These are phyloP conservation scores for Xanthoceras sorbifolium DNA, from an alignment of 345 rosid species.

Conservation along the genomic window DNA sequence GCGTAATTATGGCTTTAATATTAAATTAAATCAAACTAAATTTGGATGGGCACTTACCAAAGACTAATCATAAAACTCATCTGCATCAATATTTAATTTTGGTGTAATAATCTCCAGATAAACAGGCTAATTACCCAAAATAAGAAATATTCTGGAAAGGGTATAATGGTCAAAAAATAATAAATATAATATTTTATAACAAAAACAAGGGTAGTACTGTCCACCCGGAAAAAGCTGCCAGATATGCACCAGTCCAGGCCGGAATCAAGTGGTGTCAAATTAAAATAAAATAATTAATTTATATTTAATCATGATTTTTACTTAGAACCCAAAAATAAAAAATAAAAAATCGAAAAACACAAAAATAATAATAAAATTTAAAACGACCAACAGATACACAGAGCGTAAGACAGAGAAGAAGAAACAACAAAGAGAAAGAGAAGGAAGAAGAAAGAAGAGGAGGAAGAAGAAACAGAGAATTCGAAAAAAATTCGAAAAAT, in stretches of 20 bases:
- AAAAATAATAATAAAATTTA: constrained; percentile 4
- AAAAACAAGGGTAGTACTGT: not conserved
- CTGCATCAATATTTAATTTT: not conserved
- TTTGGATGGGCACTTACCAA: not conserved
- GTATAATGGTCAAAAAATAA: not conserved
- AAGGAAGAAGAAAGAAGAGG: not conserved
- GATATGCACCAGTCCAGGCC: constrained; percentile 7
- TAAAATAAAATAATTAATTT: constrained; percentile 2
- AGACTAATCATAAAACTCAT: not conserved
- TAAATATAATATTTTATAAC: not conserved
- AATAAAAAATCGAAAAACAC: constrained; percentile 10
- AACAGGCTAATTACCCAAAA: not conserved
- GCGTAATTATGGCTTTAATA: not conserved
- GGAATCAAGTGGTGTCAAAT: constrained; percentile 26
- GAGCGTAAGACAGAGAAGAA: not conserved
- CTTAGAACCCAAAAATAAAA: not conserved
- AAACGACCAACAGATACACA: not conserved
- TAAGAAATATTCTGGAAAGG: not conserved
- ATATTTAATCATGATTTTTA: constrained; percentile 18
- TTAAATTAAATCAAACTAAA: not conserved
- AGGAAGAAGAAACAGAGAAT: constrained; percentile 10
- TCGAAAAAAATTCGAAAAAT: constrained; percentile 13
- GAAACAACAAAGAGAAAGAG: not conserved
- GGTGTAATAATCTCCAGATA: not conserved
- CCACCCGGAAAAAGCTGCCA: not conserved